Base-by-base conservation (phyloP, 2,329 filamentous ascomycete species). In the Stylonectria norvegica region DNA sequence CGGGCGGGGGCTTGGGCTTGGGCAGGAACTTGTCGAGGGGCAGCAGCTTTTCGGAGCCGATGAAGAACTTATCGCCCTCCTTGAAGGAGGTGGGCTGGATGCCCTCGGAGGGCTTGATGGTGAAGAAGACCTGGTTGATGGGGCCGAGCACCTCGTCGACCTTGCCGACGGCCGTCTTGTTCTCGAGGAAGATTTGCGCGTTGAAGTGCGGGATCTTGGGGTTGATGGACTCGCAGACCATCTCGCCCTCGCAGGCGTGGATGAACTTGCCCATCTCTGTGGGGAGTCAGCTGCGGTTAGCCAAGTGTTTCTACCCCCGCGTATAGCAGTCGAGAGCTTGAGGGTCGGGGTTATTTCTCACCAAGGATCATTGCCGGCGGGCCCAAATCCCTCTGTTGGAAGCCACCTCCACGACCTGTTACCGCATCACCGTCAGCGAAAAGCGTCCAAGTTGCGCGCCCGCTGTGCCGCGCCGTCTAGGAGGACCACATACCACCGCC, bases 121-220 rank as follows among this genome's bases (percentile, higher is more conserved):
- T 97, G 77, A 98, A 98, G 76, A 86, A 95, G 60, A 97, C 88
- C 70, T 96, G 86, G 77, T 95, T 97, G 69, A 98, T 87, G 50
- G 93, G 91, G 42, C 93, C 93, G 56, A 98, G 84, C 55, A 98
- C 86, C 73, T 98, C 93, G 72, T 98, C 93, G 63, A 98, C 86
- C 72, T 97, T 97, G 67, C 93, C 93, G 66, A 98, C 81, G 48
- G 86, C 76, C 32, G 86, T 91, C 85, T 97, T 98, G 77, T 97
- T 98, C 78, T 97, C 91, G 60, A 97, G 85, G 73, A 93, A 98
- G 68, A 98, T 95, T 55, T 89, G 89, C 47, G 93, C 93, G 75
- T 96, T 97, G 84, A 98, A 98, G 75, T 95, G 95, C 48, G 93
- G 93, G 51, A 98, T 85, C 73, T 97, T 97, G 58, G 85, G 75